These are phyloP conservation scores for Orbilia oligospora DNA, from an alignment of 2,329 filamentous ascomycete species.

Conservation along the genomic window DNA sequence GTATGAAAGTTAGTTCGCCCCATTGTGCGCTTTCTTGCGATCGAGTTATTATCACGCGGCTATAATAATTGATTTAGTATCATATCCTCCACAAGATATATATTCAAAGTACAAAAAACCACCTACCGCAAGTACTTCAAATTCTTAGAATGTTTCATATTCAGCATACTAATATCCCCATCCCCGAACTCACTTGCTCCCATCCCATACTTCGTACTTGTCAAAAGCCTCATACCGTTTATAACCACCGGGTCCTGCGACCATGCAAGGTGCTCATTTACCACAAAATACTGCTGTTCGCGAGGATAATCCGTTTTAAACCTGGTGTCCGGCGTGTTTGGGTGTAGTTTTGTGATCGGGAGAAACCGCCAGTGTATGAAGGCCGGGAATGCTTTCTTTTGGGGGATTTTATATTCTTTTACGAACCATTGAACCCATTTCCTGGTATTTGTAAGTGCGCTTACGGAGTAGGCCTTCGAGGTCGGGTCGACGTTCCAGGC, in stretches of 20 bases:
- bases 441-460: neutral
- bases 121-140: slow-evolving; percentile 13
- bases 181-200: slow-evolving; percentile 7
- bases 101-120: neutral
- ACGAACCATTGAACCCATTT: neutral
- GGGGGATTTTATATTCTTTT: neutral
- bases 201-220: slow-evolving; percentile 22
- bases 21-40: slow-evolving; percentile 7
- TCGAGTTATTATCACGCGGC: slow-evolving; percentile 11
- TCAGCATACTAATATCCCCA: slow-evolving; percentile 8
- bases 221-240: neutral
- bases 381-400: neutral
- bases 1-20: slow-evolving; percentile 27
- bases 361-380: slow-evolving; percentile 20
- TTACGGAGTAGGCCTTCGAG: neutral
- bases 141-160: slow-evolving; percentile 7
- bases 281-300: neutral
- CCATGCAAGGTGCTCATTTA: neutral
- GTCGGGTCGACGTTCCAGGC: neutral
- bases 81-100: neutral
- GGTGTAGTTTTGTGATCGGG: slow-evolving; percentile 2
- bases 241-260: neutral
- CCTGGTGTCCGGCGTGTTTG: neutral
- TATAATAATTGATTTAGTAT: neutral
- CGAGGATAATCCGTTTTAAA: slow-evolving; percentile 6